phyloP scores from a whole-genome alignment of 352 stramenopile species.

The Pythium plurisporium region DNA sequence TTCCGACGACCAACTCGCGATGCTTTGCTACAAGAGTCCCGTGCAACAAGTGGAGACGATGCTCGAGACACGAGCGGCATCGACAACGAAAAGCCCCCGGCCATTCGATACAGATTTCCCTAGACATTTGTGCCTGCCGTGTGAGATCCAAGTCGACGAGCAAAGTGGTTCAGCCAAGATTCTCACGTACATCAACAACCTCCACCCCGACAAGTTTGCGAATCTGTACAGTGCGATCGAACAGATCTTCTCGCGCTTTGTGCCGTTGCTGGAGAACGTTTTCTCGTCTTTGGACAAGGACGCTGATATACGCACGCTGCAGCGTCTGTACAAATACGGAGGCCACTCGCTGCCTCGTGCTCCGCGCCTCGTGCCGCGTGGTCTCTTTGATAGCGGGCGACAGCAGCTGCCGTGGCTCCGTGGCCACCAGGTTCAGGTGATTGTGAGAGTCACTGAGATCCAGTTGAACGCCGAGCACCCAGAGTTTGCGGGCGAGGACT shows the following conservation, averaged over 20 bases:
- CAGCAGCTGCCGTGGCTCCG: too few species aligned
- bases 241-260: conserved; percentile 17
- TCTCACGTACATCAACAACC: conserved; percentile 33
- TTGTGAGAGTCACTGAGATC: background rate
- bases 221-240: conserved; percentile 22
- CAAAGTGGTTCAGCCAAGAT: conserved; percentile 1
- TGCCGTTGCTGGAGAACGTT: conserved; percentile 27
- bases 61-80: background rate
- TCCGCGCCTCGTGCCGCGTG: conserved; percentile 4
- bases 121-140: background rate
- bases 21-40: background rate
- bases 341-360: background rate
- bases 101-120: too few species aligned
- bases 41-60: background rate
- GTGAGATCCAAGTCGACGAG: background rate
- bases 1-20: background rate
- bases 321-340: conserved; percentile 6
- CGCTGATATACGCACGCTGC: background rate
- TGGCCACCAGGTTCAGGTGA: background rate
- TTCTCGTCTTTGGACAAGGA: conserved; percentile 10
- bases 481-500: background rate
- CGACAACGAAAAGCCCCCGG: background rate
- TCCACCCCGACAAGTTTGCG: conserved; percentile 18
- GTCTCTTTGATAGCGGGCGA: conserved; percentile 17
- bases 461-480: background rate